phyloP scores from a whole-genome alignment of 345 rosid species.

The Anastatica hierochuntica region DNA sequence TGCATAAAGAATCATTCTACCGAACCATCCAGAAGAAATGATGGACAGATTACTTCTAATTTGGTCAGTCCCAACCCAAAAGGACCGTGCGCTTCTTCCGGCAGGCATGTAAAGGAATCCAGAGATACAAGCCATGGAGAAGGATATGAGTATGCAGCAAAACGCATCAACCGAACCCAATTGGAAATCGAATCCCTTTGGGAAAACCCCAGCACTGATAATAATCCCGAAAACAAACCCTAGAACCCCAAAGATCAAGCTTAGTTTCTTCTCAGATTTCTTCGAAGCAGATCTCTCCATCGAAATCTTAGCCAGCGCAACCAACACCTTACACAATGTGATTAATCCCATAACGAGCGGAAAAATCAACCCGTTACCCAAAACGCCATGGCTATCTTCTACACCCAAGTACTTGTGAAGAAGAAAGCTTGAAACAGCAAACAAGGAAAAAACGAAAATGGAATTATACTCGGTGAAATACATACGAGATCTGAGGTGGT shows the following conservation, averaged over 20 bases:
- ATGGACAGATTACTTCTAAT: slow-evolving; percentile 47
- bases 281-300: slow-evolving; percentile 81
- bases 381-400: slow-evolving; percentile 28
- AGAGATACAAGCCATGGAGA: slow-evolving; percentile 50
- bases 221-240: slow-evolving; percentile 51
- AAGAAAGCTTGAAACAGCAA: slow-evolving; percentile 41
- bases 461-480: slow-evolving; percentile 48
- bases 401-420: slow-evolving; percentile 36
- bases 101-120: slow-evolving; percentile 70
- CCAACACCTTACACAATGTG: slow-evolving; percentile 36
- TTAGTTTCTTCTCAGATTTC: slow-evolving; percentile 63
- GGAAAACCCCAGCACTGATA: slow-evolving; percentile 39
- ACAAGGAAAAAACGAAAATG: slow-evolving; percentile 32
- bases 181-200: slow-evolving; percentile 49
- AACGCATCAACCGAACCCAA: slow-evolving; percentile 46
- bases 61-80: slow-evolving; percentile 97
- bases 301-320: slow-evolving; percentile 43
- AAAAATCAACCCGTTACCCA: slow-evolving; percentile 47
- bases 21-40: slow-evolving; percentile 76
- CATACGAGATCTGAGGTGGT: slow-evolving; percentile 61
- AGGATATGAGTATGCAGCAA: slow-evolving; percentile 35
- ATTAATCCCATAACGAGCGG: slow-evolving; percentile 45
- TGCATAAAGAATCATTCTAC: slow-evolving; percentile 47
- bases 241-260: slow-evolving; percentile 41
- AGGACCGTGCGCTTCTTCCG: slow-evolving; percentile 60